Evolutionary conservation across 306 rosid genomes (phyloP), one percentile per base, ranked within the genome.

Genomic region (Inga laurina): DNA sequence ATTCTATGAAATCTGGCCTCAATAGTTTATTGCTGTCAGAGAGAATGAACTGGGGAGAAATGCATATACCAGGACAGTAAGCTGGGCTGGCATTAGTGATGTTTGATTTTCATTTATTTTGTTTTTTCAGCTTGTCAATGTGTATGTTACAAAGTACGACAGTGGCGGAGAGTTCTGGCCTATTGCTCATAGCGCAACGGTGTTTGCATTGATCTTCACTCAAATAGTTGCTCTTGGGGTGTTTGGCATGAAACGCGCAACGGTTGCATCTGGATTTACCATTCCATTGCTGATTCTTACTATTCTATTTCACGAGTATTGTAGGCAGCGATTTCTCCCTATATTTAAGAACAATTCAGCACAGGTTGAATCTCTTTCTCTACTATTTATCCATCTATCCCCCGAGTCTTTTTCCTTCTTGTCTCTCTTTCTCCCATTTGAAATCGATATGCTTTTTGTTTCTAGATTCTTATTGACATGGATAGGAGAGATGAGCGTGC

Each of bases 201-300:
- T 96, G 11, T 82, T 92, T 77, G 91, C 98, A 56, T 84, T 96
- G 92, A 77, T 88, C 69, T 32, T 91, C 10, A 77, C 94, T 85
- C 99, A 96, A 92, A 21, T 94, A 62, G 82, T 96, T 51, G 98
- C 98, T 75, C 88, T 96, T 8, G 98, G 97, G 76, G 97, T 94
- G 72, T 96, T 96, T 64, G 94, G 98, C 75, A 45, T 94, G 52
- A 96, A 89, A 86, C 83, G 46, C 11, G 90, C 98, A 82, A 74
- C 97, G 43, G 81, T 91, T 37, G 89, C 99, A 72, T 69, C 94
- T 12, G 98, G 97, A 65, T 94, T 96, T 84, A 96, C 93, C 57
- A 79, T 94, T 87, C 99, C 95, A 12, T 82, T 96, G 75, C 78
- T 94, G 75, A 85, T 92, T 45, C 74, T 88, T 74, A 96, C 99